Base-by-base conservation (phyloP, 225 moss, liverwort and hornwort species). In the Polytrichum commune region DNA sequence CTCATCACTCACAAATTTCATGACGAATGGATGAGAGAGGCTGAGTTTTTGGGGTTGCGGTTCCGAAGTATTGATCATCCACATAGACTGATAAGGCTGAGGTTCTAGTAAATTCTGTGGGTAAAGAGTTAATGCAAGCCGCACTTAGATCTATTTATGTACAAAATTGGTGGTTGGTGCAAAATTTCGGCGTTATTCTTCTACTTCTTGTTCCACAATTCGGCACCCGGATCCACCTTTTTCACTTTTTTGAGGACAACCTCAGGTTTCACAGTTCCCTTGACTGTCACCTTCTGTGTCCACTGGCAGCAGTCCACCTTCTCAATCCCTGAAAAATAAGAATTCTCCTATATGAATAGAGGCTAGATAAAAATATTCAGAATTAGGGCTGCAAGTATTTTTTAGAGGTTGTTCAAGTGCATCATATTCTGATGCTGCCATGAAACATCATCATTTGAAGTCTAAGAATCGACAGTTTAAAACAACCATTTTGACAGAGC, bases 171-270 rank as follows among this genome's bases (percentile, higher is more conserved):
- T 70, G 62, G 70, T 46, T 62, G 23, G 22, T 25, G 22, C 30
- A 22, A 23, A 66, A 13, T 1, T 81, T 74, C 81, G 73, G 55
- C 74, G 70, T n/a, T n/a, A 38, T 78, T 80, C 70, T 77, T 72
- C 86, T 78, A 72, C 70, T 83, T 18, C 46, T 74, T 73, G 54
- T 5, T 73, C 60, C 64, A 77, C 5, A 86, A 67, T 13, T 2
- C 63, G 3, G 83, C 56, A 30, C 46, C 62, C 62, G 5, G 69
- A 74, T 69, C 81, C 66, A 87, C 74, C 55, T 72, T 78, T 64
- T 53, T 77, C 26, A 76, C 86, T 27, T 69, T 6, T 69, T 83
- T 83, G 5, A 87, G 86, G 30, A 79, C 86, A 28, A 28, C n/a
- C 26, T 87, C 86, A 23, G 74, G 76, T 72, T 84, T 87, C 5